Percentiles rank a stretch among this genome's conserved stretches.
These are phyloP conservation scores for Eucalyptus leucophloia DNA, from an alignment of 345 rosid genomes.

Conservation along the genomic window DNA sequence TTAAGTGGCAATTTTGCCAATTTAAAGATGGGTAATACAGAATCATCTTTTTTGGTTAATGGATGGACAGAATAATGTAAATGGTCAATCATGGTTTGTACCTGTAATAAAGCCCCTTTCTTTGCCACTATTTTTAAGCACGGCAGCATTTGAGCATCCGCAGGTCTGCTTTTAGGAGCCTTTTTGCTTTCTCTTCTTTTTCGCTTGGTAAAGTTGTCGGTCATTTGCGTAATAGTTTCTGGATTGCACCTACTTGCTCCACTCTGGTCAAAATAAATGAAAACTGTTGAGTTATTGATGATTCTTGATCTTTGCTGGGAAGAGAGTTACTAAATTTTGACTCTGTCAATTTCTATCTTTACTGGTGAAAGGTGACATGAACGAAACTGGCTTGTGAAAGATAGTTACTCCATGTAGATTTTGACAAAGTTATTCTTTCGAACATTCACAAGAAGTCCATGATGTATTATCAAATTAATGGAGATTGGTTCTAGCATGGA, in stretches of 20 bases:
- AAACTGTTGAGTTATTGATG: background rate
- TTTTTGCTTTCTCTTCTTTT: background rate
- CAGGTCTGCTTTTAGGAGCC: background rate
- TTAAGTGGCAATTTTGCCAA: background rate
- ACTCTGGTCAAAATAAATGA: background rate
- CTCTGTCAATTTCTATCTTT: background rate
- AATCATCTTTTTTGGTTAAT: background rate
- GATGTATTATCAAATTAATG: background rate
- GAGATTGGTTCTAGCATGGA: background rate
- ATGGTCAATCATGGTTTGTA: background rate
- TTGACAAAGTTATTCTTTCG: background rate
- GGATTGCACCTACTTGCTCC: background rate
- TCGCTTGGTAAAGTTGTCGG: background rate
- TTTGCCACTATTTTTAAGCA: background rate
- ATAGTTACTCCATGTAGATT: background rate
- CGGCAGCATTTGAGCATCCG: background rate
- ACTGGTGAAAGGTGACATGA: background rate
- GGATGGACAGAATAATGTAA: background rate
- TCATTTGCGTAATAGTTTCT: background rate
- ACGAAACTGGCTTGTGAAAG: background rate
- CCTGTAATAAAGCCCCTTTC: background rate
- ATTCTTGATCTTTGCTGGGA: background rate
- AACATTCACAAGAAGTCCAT: background rate
- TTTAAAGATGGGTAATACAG: background rate
- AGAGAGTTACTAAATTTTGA: background rate